phyloP scores from a whole-genome alignment of 2,329 filamentous ascomycete genomes.

The Penicillium sp. region DNA sequence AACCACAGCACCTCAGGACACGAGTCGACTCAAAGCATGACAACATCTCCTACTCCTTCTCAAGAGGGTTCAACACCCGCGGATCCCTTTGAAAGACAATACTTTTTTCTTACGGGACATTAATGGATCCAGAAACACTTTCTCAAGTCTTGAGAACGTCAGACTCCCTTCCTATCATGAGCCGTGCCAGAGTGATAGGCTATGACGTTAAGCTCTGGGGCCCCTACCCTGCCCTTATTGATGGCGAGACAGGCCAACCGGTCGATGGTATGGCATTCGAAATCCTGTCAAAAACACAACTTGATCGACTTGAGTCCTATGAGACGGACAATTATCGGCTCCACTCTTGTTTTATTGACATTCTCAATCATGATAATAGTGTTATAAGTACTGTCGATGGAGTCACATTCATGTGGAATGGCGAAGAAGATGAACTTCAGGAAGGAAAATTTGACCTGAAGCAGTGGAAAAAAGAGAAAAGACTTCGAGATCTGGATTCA shows the following conservation, averaged over 20 bases:
- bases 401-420: conserved; percentile 13
- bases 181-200: conserved; percentile 8
- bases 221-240: conserved; percentile 9
- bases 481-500: neutral
- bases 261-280: conserved; percentile 13
- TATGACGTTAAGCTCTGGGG: conserved; percentile 11
- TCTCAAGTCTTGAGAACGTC: conserved; percentile 1
- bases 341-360: conserved; percentile 6
- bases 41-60: neutral
- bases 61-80: neutral
- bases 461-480: conserved; percentile 10
- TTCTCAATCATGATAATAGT: conserved; percentile 1
- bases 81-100: neutral
- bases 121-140: conserved; percentile 11
- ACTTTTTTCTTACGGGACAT: conserved; percentile 11
- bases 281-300: conserved; percentile 2
- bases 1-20: neutral
- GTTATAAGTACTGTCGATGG: conserved; percentile 3
- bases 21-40: neutral
- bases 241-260: neutral
- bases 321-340: conserved; percentile 11
- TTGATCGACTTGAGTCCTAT: conserved; percentile 15
- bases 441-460: conserved; percentile 13
- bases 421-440: conserved; percentile 10
- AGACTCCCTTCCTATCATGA: neutral